Evolutionary conservation across 1,139 yeast genomes (phyloP).

Genomic region (Zhuliangozyma blackwelliae): DNA sequence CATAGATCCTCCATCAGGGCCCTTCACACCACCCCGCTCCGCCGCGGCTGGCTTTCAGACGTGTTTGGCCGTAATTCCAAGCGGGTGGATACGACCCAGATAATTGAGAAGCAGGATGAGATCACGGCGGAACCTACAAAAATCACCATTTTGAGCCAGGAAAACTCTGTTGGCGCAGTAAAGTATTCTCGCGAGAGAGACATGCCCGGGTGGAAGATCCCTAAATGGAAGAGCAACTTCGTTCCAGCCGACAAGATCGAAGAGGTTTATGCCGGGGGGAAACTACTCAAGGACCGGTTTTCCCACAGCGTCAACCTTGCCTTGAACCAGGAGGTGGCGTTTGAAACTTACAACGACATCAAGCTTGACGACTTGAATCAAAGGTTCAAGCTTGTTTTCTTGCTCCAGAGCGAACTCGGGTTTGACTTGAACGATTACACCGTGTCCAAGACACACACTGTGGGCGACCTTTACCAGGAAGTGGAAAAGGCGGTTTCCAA

Average conservation of each 20-base stretch:
- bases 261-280: constrained; percentile 21
- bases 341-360: constrained; percentile 14
- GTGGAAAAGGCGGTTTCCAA: constrained; percentile 44
- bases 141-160: constrained; percentile 32
- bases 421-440: constrained; percentile 63
- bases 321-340: constrained; percentile 13
- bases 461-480: constrained; percentile 42
- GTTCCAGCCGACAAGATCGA: constrained; percentile 27
- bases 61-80: constrained; percentile 9
- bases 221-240: constrained; percentile 31
- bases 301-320: constrained; percentile 22
- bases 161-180: constrained; percentile 30
- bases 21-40: too few relatives aligned
- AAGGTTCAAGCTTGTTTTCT: constrained; percentile 57
- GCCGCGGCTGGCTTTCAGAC: constrained; percentile 9
- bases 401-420: constrained; percentile 57
- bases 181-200: constrained; percentile 26
- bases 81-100: constrained; percentile 9
- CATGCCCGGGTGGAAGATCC: constrained; percentile 32
- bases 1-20: too few relatives aligned
- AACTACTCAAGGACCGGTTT: constrained; percentile 10
- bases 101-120: constrained; percentile 40
- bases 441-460: constrained; percentile 47
- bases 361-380: constrained; percentile 44
- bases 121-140: constrained; percentile 32